Evolutionary conservation across 805 yeast genomes (phyloP).

Genomic region (Suhomyces faveliae): DNA sequence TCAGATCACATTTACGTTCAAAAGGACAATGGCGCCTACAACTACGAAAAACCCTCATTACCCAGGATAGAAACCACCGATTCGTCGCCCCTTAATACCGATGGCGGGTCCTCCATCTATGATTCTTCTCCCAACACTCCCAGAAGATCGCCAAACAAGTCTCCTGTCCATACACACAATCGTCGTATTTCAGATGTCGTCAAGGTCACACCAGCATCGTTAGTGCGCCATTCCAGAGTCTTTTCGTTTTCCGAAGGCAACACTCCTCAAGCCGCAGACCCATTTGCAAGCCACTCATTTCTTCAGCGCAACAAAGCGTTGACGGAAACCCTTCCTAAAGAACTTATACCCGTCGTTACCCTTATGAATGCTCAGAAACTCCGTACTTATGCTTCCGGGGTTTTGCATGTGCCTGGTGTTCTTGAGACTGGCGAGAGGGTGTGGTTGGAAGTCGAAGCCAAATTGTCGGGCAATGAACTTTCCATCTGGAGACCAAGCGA

Average conservation of each 20-base stretch:
- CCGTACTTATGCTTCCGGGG: conserved; percentile 60
- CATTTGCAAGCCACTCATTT: conserved; percentile 8
- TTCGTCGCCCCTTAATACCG: background rate
- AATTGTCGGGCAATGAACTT: conserved; percentile 54
- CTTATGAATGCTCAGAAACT: conserved; percentile 68
- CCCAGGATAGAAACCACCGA: background rate
- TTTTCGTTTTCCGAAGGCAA: conserved; percentile 13
- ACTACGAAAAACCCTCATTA: background rate
- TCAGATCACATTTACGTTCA: background rate
- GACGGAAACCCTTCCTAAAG: conserved; percentile 49
- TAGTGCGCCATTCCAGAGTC: conserved; percentile 32
- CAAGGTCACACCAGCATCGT: conserved; percentile 34
- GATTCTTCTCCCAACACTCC: background rate
- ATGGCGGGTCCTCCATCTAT: background rate
- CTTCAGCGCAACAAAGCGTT: conserved; percentile 18
- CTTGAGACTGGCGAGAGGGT: conserved; percentile 19
- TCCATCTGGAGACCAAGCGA: conserved; percentile 45
- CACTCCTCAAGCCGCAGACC: conserved; percentile 3
- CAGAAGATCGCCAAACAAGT: conserved; percentile 1
- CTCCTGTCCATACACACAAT: conserved; percentile 1
- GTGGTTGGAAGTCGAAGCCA: conserved; percentile 37
- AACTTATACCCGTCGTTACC: conserved; percentile 69
- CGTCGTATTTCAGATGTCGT: conserved; percentile 27
- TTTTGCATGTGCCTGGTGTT: conserved; percentile 32
- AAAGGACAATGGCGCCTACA: background rate